Conservation (phyloP, 1,284 basidiomycete genomes). For the Tilletia indica region DNA sequence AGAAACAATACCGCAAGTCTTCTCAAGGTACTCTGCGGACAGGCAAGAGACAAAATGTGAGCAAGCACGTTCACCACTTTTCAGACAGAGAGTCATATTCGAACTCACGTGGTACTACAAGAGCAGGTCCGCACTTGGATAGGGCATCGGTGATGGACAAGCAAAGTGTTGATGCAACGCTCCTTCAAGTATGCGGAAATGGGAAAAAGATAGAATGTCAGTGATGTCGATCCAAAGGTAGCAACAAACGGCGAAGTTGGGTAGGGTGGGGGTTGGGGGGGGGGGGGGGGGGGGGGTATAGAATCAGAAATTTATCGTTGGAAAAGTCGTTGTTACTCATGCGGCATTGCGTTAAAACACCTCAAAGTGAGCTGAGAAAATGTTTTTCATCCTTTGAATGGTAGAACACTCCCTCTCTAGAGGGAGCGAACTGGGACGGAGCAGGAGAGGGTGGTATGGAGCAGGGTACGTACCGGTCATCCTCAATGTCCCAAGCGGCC, state of each 20-base stretch:
- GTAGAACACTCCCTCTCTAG: too few relatives aligned
- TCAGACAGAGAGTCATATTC: too few relatives aligned
- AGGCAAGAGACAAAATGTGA: constrained; percentile 33
- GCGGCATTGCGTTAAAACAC: constrained; percentile 55
- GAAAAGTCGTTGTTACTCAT: constrained; percentile 42
- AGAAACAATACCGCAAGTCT: constrained; percentile 48
- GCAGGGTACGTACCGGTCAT: constrained; percentile 80
- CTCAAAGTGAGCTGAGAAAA: constrained; percentile 84
- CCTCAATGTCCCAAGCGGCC: constrained; percentile 89
- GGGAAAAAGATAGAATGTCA: background rate
- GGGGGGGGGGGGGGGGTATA: constrained; percentile 16
- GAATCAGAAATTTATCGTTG: constrained; percentile 34
- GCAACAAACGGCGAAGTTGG: background rate
- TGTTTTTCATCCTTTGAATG: constrained; percentile 64
- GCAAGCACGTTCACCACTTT: constrained; percentile 53
- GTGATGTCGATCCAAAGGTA: background rate
- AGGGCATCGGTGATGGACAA: constrained; percentile 45
- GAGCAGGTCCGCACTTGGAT: constrained; percentile 43
- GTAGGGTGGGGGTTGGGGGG: background rate
- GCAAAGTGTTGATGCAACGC: constrained; percentile 48
- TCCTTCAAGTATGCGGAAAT: constrained; percentile 12
- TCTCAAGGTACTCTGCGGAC: constrained; percentile 62
- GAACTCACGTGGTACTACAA: constrained; percentile 32
- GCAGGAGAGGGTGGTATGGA: background rate
- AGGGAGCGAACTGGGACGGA: background rate